phyloP scores from a whole-genome alignment of 108 stramenopile species.

The Mayamaea pseudoterrestris region DNA sequence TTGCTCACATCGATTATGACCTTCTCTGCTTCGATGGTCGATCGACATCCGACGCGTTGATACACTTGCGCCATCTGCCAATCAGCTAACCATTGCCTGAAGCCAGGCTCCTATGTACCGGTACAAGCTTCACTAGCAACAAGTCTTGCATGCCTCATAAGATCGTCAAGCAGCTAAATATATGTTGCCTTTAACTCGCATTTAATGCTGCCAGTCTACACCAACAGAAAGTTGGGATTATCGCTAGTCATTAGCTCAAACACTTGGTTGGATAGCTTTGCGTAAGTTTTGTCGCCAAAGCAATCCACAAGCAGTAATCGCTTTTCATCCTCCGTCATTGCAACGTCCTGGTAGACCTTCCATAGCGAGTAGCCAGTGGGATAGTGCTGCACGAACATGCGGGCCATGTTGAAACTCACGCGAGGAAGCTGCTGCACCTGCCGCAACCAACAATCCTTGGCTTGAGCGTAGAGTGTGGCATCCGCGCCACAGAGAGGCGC shows the following conservation, averaged over 20 bases:
- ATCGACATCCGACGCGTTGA: no score
- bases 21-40: no score
- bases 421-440: conserved; percentile 37
- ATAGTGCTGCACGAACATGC: conserved; percentile 20
- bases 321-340: conserved; percentile 8
- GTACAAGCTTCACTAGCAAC: no score
- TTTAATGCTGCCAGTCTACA: no score
- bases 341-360: conserved; percentile 22
- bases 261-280: conserved; percentile 18
- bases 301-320: conserved; percentile 6
- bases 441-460: conserved; percentile 36
- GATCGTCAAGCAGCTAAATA: no score
- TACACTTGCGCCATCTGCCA: no score
- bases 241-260: conserved; percentile 19
- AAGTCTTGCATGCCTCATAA: no score
- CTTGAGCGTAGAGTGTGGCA: conserved; percentile 8
- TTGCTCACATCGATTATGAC: no score
- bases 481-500: conserved; percentile 12
- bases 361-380: conserved; percentile 33
- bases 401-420: conserved; percentile 26
- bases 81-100: no score
- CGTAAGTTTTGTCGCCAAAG: conserved; percentile 5
- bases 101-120: no score
- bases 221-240: conserved; percentile 26
- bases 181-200: no score